Base-by-base conservation (phyloP, 2,329 filamentous ascomycete species). In the Trichoderma harzianum region DNA sequence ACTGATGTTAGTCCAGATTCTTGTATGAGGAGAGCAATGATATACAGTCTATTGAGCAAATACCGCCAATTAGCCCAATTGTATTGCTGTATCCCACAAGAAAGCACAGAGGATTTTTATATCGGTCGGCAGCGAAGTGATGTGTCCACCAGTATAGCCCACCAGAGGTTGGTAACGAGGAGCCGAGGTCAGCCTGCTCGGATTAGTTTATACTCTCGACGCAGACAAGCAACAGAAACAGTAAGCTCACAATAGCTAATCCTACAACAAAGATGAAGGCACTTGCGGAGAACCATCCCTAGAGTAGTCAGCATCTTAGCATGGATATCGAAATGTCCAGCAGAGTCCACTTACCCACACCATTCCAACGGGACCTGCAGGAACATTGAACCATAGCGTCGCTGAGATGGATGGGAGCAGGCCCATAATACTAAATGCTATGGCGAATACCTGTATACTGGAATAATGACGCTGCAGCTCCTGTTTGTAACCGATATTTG, bases 261-360 rank as follows among this genome's bases (percentile, higher is more conserved):
- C 51, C 64, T 5, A 67, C 64, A 7, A 67, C 16, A 26, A 67
- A 67, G 5, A 67, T 67, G 11, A 67, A 18, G 12, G 64, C 51
- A 43, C 64, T 67, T n/a, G 64, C 64, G 21, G 64, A 67, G 32
- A 67, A 67, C 64, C 64, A 67, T 43, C 64, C 64, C 64, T 67
- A 58, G 5, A n/a, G 10, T 8, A 28, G 7, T 67, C n/a, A 67
- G 16, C 36, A 53, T 12, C 5, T 16, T 16, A 36, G 5, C 3
- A 16, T 3, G 1, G 18, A 7, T 6, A 30, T 43, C 39, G 39
- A n/a, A 16, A 18, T 7, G 12, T 21, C 5, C 24, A 21, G 3
- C 1, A 28, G 26, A 28, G 24, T 14, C 7, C 10, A 67, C 51
- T 67, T 30, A 67, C 64, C 64, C 64, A 67, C 18, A 67, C 64